Conservation (phyloP, 75 land plant species). For the Pinus tabuliformis region DNA sequence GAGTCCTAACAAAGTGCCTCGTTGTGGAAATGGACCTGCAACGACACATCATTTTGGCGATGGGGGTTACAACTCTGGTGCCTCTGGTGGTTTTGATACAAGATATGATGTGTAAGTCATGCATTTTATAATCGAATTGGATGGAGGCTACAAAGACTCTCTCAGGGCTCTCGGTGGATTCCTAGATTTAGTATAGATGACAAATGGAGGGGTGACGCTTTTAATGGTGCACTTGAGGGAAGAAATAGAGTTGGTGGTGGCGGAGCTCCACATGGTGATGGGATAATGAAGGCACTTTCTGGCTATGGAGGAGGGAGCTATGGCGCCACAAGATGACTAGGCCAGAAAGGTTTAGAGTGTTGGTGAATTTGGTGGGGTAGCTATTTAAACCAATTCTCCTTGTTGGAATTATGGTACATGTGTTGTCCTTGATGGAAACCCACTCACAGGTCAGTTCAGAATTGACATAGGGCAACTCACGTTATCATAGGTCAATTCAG, state of each 20-base stretch:
- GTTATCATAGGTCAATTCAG: too few species aligned
- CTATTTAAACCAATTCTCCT: too few species aligned
- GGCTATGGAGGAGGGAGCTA: not conserved
- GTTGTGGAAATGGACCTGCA: constrained; percentile 2
- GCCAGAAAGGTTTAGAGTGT: not conserved
- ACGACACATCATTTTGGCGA: constrained; percentile 3
- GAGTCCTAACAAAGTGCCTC: not conserved
- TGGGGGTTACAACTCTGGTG: constrained; percentile 9
- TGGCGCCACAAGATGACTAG: constrained; percentile 5
- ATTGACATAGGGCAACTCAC: too few species aligned
- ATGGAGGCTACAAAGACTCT: not conserved
- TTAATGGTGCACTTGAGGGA: not conserved
- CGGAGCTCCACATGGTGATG: not conserved
- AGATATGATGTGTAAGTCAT: not conserved
- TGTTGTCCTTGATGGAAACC: too few species aligned
- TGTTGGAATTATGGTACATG: too few species aligned
- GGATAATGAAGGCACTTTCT: not conserved
- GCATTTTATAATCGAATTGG: not conserved
- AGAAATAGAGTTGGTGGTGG: not conserved
- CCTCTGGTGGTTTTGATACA: not conserved
- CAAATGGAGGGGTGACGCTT: not conserved
- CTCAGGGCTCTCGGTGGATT: not conserved
- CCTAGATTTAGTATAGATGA: not conserved
- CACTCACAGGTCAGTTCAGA: too few species aligned
- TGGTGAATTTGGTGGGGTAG: too few species aligned